Percentiles rank a stretch among this genome's conserved stretches.
These are phyloP conservation scores for Aspergillus panamensis DNA, from an alignment of 495 filamentous ascomycete genomes.

Conservation along the genomic window DNA sequence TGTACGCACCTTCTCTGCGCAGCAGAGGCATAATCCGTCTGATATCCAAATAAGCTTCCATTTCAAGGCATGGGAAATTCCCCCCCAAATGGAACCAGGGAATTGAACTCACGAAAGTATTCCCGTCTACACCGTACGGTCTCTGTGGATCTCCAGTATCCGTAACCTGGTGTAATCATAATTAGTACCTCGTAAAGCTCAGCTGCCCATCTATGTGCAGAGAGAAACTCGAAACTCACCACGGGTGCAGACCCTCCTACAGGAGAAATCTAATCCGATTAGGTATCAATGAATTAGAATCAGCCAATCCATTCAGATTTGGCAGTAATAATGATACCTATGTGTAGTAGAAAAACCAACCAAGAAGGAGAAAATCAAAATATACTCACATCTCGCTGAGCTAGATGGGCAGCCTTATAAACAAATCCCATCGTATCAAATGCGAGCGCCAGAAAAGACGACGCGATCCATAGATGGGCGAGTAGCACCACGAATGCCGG, in stretches of 20 bases:
- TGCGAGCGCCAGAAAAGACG: background rate
- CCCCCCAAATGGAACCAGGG: background rate
- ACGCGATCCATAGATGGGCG: constrained; percentile 6
- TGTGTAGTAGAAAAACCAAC: background rate
- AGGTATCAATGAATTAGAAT: background rate
- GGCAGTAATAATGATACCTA: no score
- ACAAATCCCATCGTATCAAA: constrained; percentile 14
- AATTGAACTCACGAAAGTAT: constrained; percentile 44
- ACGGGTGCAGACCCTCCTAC: constrained; percentile 12
- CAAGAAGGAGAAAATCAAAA: background rate
- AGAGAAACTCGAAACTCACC: background rate
- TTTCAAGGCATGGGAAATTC: background rate
- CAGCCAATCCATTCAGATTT: background rate
- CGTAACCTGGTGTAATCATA: constrained; percentile 14
- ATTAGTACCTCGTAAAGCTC: background rate
- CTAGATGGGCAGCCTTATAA: constrained; percentile 12
- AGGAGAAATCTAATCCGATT: constrained; percentile 4
- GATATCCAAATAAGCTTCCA: background rate
- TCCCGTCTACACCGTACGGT: constrained; percentile 44
- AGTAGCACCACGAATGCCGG: background rate
- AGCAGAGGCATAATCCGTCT: constrained; percentile 43
- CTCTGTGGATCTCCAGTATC: constrained; percentile 33
- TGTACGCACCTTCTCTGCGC: constrained; percentile 22
- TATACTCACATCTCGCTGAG: constrained; percentile 9
- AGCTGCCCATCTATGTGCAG: background rate